Conservation (phyloP, 306 rosid genomes). For the Chamaecrista fasciculata region DNA sequence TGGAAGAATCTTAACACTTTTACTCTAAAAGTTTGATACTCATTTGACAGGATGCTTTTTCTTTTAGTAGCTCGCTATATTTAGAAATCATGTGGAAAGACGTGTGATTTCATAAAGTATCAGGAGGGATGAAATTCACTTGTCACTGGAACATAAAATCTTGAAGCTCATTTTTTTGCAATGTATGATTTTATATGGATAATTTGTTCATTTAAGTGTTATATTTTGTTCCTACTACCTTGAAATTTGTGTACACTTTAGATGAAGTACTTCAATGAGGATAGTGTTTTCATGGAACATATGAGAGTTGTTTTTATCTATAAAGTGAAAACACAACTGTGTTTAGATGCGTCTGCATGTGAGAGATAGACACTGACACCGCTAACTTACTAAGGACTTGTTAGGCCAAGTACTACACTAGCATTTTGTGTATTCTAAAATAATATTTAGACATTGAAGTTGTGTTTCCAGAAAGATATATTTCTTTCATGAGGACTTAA, state of each 20-base stretch:
- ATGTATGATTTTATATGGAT: background rate
- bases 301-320: background rate
- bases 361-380: too few species aligned
- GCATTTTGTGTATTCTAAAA: too few species aligned
- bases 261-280: background rate
- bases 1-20: too few species aligned
- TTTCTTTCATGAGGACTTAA: background rate
- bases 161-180: background rate
- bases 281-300: background rate
- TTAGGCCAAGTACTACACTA: background rate
- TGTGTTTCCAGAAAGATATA: background rate
- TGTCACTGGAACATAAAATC: background rate
- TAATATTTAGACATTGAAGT: background rate
- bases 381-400: too few species aligned
- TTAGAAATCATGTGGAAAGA: background rate
- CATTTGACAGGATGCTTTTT: conserved; percentile 17
- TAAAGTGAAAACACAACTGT: too few species aligned
- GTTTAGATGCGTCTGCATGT: too few species aligned
- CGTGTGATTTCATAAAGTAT: background rate
- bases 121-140: background rate
- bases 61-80: background rate
- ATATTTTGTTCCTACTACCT: background rate
- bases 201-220: conserved; percentile 3
- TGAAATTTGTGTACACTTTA: background rate
- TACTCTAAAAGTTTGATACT: too few species aligned